Conservation (phyloP, 116 monocot species). For the Dioscorea cayenensis region DNA sequence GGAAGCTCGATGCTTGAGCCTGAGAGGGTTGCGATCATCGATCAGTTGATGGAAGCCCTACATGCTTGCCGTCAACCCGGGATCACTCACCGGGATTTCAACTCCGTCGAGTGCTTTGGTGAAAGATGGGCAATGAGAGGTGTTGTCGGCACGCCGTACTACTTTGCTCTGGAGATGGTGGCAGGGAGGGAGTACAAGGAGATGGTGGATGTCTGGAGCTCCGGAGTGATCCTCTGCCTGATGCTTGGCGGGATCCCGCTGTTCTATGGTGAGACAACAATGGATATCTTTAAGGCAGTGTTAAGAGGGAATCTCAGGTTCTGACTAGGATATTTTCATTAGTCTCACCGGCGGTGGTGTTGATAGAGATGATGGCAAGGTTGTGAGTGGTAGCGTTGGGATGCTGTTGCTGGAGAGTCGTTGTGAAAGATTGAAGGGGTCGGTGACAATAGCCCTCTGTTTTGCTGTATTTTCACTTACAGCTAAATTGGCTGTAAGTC, state of each 20-base stretch:
- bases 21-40: conserved; percentile 38
- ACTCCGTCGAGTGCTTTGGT: conserved; percentile 65
- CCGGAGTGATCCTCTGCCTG: conserved; percentile 76
- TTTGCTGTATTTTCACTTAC: too few species aligned
- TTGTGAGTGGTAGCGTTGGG: too few species aligned
- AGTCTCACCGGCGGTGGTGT: conserved; percentile 53
- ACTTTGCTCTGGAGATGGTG: conserved; percentile 87
- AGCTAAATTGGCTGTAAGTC: too few species aligned
- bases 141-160: conserved; percentile 80
- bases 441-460: too few species aligned
- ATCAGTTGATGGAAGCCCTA: conserved; percentile 49
- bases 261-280: conserved; percentile 67
- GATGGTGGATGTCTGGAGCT: conserved; percentile 87
- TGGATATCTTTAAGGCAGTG: conserved; percentile 69
- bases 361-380: too few species aligned
- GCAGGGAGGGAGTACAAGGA: conserved; percentile 58
- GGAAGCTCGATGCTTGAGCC: conserved; percentile 37
- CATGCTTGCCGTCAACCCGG: conserved; percentile 65
- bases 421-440: too few species aligned
- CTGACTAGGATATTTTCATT: conserved; percentile 40
- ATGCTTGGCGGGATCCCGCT: conserved; percentile 68
- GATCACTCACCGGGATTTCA: conserved; percentile 79
- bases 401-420: too few species aligned
- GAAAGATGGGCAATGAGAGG: conserved; percentile 50
- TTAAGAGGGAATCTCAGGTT: conserved; percentile 62